These are phyloP conservation scores for Pecoramyces ruminantium DNA, from an alignment of 192 early-diverging fungal species.

Conservation along the genomic window DNA sequence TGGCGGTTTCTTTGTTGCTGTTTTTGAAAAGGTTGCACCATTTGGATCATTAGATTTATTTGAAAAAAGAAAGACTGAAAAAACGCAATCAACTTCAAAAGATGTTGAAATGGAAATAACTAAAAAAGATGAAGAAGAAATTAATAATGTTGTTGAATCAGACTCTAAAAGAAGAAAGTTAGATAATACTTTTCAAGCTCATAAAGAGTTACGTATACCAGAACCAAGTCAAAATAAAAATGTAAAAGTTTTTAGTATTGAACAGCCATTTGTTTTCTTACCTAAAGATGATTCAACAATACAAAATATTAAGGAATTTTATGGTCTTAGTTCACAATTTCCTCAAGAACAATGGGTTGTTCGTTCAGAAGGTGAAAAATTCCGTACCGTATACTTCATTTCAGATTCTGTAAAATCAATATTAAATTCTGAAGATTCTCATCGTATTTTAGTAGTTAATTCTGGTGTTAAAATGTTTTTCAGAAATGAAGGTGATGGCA, in stretches of 20 bases:
- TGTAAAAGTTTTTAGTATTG: conserved; percentile 11
- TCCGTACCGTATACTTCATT: conserved; percentile 70
- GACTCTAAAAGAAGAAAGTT: not conserved
- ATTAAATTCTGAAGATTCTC: conserved; percentile 33
- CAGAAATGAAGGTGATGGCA: conserved; percentile 18
- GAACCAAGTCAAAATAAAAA: conserved; percentile 4
- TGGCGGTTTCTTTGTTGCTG: conserved; percentile 96
- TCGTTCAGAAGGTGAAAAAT: conserved; percentile 55
- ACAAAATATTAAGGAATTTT: conserved; percentile 36
- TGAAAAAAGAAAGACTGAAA: not conserved
- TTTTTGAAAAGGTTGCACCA: conserved; percentile 73
- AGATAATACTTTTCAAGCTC: conserved; percentile 6
- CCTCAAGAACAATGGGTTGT: conserved; percentile 70
- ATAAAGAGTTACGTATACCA: conserved; percentile 8
- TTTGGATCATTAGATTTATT: conserved; percentile 31
- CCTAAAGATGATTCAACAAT: conserved; percentile 37
- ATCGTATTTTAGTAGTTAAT: conserved; percentile 54
- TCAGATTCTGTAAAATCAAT: conserved; percentile 60
- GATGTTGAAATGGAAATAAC: conserved; percentile 1
- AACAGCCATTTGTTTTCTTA: conserved; percentile 81
- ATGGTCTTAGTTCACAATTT: conserved; percentile 57
- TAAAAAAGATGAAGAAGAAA: conserved; percentile 3
- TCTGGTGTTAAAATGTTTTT: conserved; percentile 81
- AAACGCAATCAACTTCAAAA: not conserved
- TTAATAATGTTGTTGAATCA: not conserved